phyloP scores from a whole-genome alignment of 176 grass and related monocot genomes.

The Oryza coarctata region DNA sequence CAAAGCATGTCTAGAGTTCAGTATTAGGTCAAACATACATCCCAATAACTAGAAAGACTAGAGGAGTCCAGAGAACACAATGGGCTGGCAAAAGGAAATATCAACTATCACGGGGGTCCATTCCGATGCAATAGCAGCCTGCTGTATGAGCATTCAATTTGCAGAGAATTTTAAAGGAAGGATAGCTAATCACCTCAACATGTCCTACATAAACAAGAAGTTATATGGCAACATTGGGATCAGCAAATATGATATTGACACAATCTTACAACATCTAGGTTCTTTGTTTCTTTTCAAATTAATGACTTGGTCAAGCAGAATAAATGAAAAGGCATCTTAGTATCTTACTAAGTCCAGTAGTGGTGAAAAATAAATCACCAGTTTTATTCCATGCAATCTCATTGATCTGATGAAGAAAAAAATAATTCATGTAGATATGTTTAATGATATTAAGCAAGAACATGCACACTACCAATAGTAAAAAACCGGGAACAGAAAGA shows the following conservation, averaged over 20 bases:
- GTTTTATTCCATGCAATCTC: slow-evolving; percentile 99
- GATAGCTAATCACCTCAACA: slow-evolving; percentile 79
- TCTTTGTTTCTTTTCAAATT: slow-evolving; percentile 11
- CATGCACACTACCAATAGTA: neutral
- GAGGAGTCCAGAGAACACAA: too few relatives aligned
- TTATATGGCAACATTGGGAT: neutral
- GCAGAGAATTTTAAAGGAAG: slow-evolving; percentile 58
- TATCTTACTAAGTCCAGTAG: slow-evolving; percentile 81
- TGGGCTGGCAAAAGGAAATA: slow-evolving; percentile 12
- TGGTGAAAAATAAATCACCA: slow-evolving; percentile 95
- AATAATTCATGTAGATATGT: slow-evolving; percentile 26
- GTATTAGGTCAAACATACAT: slow-evolving; percentile 5
- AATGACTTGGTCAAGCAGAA: neutral
- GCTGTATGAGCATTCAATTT: slow-evolving; percentile 95
- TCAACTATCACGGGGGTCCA: slow-evolving; percentile 92
- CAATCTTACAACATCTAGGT: neutral
- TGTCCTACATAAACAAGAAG: slow-evolving; percentile 55
- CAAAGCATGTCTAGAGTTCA: neutral
- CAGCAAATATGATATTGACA: neutral
- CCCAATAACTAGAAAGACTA: neutral
- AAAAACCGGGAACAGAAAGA: neutral
- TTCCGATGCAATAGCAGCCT: slow-evolving; percentile 95
- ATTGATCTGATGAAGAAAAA: slow-evolving; percentile 48
- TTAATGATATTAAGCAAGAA: too few relatives aligned
- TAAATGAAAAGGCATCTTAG: neutral